These are phyloP conservation scores for Penicillium mononematosum DNA, from an alignment of 495 filamentous ascomycete genomes.

Conservation along the genomic window DNA sequence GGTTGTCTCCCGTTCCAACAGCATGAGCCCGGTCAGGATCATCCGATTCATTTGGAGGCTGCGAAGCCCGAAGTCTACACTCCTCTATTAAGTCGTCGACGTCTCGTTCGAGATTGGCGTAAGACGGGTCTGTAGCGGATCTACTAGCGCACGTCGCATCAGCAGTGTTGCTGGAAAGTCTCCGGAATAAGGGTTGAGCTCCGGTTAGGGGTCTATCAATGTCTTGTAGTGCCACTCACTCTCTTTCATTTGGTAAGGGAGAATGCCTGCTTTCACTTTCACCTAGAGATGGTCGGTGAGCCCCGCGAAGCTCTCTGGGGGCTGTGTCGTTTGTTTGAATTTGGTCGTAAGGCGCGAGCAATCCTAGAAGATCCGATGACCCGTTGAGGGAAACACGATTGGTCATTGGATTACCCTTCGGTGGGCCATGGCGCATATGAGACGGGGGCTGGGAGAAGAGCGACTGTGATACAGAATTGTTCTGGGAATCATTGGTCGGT, in stretches of 20 bases:
- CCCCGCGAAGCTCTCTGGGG: not conserved
- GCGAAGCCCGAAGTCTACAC: not conserved
- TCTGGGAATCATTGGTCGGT: not conserved
- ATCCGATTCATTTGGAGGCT: not conserved
- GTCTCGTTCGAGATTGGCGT: not conserved
- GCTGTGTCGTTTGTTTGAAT: not conserved
- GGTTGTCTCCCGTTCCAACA: not conserved
- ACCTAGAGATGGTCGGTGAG: not conserved
- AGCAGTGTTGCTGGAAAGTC: not conserved
- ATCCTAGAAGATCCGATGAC: constrained; percentile 1
- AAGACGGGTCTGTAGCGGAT: not conserved
- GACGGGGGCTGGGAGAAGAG: constrained; percentile 17
- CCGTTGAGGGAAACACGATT: not conserved
- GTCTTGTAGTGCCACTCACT: not conserved
- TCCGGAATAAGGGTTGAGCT: not conserved
- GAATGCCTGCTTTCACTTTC: not conserved
- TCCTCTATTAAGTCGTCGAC: not conserved
- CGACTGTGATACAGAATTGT: constrained; percentile 12
- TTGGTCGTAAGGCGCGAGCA: not conserved
- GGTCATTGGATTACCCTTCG: not conserved
- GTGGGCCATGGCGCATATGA: not conserved
- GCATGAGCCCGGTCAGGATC: not conserved
- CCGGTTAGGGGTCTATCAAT: too few species aligned
- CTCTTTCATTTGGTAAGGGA: not conserved
- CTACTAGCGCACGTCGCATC: not conserved